Base-by-base conservation (phyloP, 140 eudicot genomes). In the Bidens hawaiensis region DNA sequence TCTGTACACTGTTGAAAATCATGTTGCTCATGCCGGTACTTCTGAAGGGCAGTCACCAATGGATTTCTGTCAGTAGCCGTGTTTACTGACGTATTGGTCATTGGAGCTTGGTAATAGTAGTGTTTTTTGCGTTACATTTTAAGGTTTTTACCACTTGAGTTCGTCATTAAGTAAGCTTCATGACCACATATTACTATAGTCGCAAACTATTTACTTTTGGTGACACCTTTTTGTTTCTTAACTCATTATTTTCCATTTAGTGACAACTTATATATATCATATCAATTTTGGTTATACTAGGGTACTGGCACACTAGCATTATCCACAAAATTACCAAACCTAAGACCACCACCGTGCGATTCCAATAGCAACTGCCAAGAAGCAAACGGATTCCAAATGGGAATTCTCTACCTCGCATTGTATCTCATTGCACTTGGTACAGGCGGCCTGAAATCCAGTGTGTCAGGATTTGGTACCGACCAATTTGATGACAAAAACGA, bases 401-500 rank as follows among this genome's bases (percentile, higher is more conserved):
- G 94, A 47, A 64, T 87, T 4, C 61, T 90, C 1, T 90, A 86
- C 70, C 71, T 90, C 18, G 87, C 95, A 11, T 43, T 90, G 48
- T 90, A 90, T 60, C 75, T 90, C 43, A 90, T 90, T 36, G 97
- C 97, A 9, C 28, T 90, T 1, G 97, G 97, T 38, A 90, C 97
- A 1, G 97, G 97, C 0, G 97, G 97, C 53, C 62, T 90, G 4
- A 90, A 90, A 65, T 90, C 97, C 0, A 83, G 95, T 10, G 94
- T 90, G 3, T 90, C 97, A 0, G 97, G 97, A 26, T 90, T 90
- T 33, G 97, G 97, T 4, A 83, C 90, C 4, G 97, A 90, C 53
- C 97, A 90, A 31, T 90, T 90, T 52, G 97, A 90, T 19, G 97
- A 90, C 4, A 83, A 78, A n/a, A 79, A 90, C 22, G 87, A 83